Conservation (phyloP, 352 stramenopile species). For the Pythium aristosporum region DNA sequence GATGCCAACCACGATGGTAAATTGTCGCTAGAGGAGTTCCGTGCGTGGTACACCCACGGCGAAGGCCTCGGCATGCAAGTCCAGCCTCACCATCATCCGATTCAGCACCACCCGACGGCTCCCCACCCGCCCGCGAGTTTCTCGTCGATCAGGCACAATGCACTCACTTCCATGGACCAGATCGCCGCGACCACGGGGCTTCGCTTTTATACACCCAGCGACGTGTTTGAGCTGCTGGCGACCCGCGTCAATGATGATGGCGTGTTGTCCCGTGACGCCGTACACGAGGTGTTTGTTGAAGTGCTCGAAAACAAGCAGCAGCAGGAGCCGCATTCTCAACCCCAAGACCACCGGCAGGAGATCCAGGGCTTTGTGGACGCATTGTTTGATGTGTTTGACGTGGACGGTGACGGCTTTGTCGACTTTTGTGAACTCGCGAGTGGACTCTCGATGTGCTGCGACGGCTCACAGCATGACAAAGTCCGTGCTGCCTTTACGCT, state of each 20-base stretch:
- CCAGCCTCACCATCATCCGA: background rate
- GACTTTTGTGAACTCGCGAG: constrained; percentile 87
- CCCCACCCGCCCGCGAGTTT: background rate
- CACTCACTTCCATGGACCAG: constrained; percentile 52
- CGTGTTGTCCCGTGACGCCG: constrained; percentile 60
- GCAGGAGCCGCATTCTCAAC: background rate
- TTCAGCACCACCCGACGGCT: background rate
- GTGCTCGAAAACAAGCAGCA: constrained; percentile 31
- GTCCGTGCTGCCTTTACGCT: constrained; percentile 78
- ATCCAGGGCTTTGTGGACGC: constrained; percentile 54
- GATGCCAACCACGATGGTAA: constrained; percentile 82
- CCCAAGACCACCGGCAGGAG: constrained; percentile 28
- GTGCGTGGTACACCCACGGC: constrained; percentile 61
- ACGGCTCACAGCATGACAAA: constrained; percentile 78
- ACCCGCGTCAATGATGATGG: constrained; percentile 82
- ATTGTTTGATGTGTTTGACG: constrained; percentile 81
- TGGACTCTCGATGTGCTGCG: constrained; percentile 81
- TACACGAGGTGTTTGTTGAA: constrained; percentile 71
- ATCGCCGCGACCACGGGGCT: constrained; percentile 63
- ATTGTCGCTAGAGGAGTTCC: constrained; percentile 81
- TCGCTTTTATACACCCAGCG: constrained; percentile 41
- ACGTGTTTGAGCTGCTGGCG: constrained; percentile 85
- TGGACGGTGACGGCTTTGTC: constrained; percentile 70
- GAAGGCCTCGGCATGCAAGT: constrained; percentile 12
- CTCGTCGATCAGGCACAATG: constrained; percentile 28